These are phyloP conservation scores for Pascua guehoae DNA, from an alignment of 1,284 basidiomycete genomes.

Conservation along the genomic window DNA sequence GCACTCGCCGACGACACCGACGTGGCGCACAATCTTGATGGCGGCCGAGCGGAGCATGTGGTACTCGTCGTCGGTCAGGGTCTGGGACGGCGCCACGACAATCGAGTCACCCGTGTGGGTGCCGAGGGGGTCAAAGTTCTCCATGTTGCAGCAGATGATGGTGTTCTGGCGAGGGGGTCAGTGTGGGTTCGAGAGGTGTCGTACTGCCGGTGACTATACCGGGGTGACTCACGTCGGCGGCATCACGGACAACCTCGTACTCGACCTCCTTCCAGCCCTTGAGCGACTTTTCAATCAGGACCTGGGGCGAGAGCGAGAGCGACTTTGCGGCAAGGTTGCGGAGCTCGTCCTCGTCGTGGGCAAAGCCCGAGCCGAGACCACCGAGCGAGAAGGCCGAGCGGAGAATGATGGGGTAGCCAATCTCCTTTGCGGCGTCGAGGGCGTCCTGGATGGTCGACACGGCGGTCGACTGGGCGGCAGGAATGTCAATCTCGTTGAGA, in stretches of 20 bases:
- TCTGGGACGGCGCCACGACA: constrained; percentile 97
- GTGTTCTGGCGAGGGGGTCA: constrained; percentile 52
- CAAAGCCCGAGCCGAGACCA: constrained; percentile 97
- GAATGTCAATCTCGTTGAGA: constrained; percentile 97
- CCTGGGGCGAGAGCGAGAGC: constrained; percentile 87
- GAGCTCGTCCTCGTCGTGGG: constrained; percentile 90
- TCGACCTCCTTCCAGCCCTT: constrained; percentile 99
- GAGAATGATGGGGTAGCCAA: constrained; percentile 97
- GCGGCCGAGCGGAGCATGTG: constrained; percentile 98
- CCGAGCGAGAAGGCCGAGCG: constrained; percentile 98
- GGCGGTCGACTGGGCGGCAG: constrained; percentile 93
- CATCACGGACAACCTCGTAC: constrained; percentile 98
- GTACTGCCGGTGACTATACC: constrained; percentile 54
- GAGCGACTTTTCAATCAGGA: constrained; percentile 95
- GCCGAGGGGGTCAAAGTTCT: constrained; percentile 98
- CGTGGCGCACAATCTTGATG: constrained; percentile 94
- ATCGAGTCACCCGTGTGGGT: constrained; percentile 99
- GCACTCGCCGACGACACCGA: constrained; percentile 97
- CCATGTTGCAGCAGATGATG: constrained; percentile 99
- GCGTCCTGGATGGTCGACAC: constrained; percentile 94
- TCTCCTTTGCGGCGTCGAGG: constrained; percentile 80
- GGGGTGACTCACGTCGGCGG: constrained; percentile 62
- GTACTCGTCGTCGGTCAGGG: constrained; percentile 94
- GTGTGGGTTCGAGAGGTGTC: neutral
- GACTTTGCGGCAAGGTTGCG: constrained; percentile 90